These are phyloP conservation scores for Phaeotremella fagi DNA, from an alignment of 768 basidiomycete genomes.

Conservation along the genomic window DNA sequence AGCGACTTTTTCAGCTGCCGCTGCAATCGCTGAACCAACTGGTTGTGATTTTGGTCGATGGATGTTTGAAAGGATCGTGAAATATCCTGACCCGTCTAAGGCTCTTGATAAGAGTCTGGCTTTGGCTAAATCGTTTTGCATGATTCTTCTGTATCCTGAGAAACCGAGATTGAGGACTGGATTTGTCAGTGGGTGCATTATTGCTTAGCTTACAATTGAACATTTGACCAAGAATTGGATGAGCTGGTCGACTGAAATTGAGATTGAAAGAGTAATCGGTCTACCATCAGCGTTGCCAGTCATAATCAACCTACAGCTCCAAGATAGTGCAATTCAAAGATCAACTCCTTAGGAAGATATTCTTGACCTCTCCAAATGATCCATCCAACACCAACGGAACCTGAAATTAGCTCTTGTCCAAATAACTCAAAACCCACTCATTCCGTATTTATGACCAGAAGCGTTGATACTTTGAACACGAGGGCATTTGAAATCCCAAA, in stretches of 20 bases:
- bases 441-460: slow-evolving; percentile 59
- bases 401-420: background rate
- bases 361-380: slow-evolving; percentile 60
- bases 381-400: slow-evolving; percentile 55
- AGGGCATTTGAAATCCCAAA: slow-evolving; percentile 61
- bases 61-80: slow-evolving; percentile 51
- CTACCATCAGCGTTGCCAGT: slow-evolving; percentile 17
- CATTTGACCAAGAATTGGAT: slow-evolving; percentile 59
- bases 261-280: slow-evolving; percentile 72
- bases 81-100: slow-evolving; percentile 57
- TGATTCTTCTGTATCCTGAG: slow-evolving; percentile 53
- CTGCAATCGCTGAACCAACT: slow-evolving; percentile 15
- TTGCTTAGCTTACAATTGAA: slow-evolving; percentile 51
- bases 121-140: slow-evolving; percentile 50
- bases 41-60: slow-evolving; percentile 51
- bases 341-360: slow-evolving; percentile 63
- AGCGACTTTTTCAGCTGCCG: slow-evolving; percentile 24
- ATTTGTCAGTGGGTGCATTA: background rate
- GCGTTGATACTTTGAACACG: slow-evolving; percentile 53
- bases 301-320: slow-evolving; percentile 18
- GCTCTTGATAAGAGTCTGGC: slow-evolving; percentile 64
- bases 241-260: slow-evolving; percentile 52
- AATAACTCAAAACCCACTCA: slow-evolving; percentile 23
- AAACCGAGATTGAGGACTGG: slow-evolving; percentile 58
- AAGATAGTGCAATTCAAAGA: slow-evolving; percentile 60